phyloP scores from a whole-genome alignment of 257 asterid genomes.

The Ocimum tenuiflorum region DNA sequence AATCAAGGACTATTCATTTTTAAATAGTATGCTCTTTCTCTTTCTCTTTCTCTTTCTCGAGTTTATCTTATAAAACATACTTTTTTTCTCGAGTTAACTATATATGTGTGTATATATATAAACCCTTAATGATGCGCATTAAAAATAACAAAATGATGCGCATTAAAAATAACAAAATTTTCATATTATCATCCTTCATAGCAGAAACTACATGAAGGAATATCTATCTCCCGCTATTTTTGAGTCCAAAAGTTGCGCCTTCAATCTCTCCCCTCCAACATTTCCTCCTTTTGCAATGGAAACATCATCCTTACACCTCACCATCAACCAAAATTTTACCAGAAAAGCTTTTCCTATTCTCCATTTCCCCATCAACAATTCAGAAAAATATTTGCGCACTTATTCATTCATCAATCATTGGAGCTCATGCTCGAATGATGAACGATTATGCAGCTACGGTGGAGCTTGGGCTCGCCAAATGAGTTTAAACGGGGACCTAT shows the following conservation, averaged over 20 bases:
- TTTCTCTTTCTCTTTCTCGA: too few species aligned
- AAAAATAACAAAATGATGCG: too few species aligned
- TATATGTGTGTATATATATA: too few species aligned
- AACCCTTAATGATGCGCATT: too few species aligned
- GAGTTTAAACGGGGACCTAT: not conserved
- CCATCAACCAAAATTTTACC: slow-evolving; percentile 28
- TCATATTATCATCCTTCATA: too few species aligned
- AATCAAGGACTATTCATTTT: too few species aligned
- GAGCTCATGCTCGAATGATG: slow-evolving; percentile 10
- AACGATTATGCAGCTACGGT: not conserved
- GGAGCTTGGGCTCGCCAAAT: slow-evolving; percentile 13
- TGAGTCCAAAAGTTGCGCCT: slow-evolving; percentile 42
- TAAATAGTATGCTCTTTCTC: too few species aligned
- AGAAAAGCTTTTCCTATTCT: slow-evolving; percentile 23
- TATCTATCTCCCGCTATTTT: slow-evolving; percentile 13
- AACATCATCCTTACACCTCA: slow-evolving; percentile 30
- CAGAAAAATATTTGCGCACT: not conserved
- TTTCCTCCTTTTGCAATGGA: slow-evolving; percentile 56
- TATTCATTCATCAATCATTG: slow-evolving; percentile 14
- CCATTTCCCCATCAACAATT: not conserved
- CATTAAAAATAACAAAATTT: too few species aligned
- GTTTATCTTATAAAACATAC: too few species aligned
- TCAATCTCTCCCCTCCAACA: slow-evolving; percentile 79
- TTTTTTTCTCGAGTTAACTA: too few species aligned
- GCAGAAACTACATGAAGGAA: not conserved